These are phyloP conservation scores for Ambrosia hybrid DNA, from an alignment of 140 eudicot species.

Conservation along the genomic window DNA sequence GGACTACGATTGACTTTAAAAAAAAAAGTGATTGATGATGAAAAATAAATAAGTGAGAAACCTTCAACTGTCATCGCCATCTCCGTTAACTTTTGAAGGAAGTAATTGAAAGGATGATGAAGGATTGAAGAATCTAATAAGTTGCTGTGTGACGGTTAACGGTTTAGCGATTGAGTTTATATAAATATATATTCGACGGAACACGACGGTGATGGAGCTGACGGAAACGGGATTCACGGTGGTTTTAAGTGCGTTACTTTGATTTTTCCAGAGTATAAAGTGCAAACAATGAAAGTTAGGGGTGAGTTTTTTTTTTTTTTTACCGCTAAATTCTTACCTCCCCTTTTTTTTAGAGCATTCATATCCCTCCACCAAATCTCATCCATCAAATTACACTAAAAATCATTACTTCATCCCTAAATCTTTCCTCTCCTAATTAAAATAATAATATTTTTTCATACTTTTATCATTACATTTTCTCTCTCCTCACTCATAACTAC, in stretches of 20 bases:
- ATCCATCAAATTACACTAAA: too few relatives aligned
- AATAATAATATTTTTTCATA: too few relatives aligned
- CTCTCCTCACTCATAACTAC: too few relatives aligned
- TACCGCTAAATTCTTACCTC: too few relatives aligned
- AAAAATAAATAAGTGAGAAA: slow-evolving; percentile 11
- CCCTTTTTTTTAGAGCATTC: too few relatives aligned
- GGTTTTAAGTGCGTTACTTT: background rate
- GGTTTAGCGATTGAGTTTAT: slow-evolving; percentile 11
- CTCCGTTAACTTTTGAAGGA: slow-evolving; percentile 1
- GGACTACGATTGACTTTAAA: background rate
- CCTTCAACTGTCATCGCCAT: slow-evolving; percentile 49
- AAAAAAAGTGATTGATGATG: background rate
- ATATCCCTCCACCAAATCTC: too few relatives aligned
- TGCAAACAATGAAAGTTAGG: background rate
- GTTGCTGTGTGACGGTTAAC: slow-evolving; percentile 5
- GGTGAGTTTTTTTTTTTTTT: background rate
- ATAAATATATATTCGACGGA: slow-evolving; percentile 7
- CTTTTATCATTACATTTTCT: too few relatives aligned
- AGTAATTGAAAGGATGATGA: slow-evolving; percentile 13
- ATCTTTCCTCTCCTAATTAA: too few relatives aligned
- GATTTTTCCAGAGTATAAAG: background rate
- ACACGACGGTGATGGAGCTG: slow-evolving; percentile 21
- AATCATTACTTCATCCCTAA: too few relatives aligned
- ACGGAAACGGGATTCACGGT: slow-evolving; percentile 12
- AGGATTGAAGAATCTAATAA: background rate